Percentiles rank a stretch among this genome's conserved stretches.
Conservation (phyloP, 2,329 filamentous ascomycete species). For the Rhynchosporium graminicola region DNA sequence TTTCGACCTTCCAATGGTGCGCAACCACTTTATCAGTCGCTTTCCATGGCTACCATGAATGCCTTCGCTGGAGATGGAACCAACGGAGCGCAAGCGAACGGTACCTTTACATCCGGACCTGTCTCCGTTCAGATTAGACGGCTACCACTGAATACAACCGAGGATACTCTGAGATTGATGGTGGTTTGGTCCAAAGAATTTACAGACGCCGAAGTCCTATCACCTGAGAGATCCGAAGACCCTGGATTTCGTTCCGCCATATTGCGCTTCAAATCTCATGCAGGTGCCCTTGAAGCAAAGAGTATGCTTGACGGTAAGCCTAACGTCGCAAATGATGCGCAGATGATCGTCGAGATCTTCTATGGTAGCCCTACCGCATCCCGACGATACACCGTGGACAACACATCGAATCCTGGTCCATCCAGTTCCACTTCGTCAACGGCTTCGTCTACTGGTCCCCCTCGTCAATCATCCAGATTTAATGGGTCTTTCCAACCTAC, state of each 20-base stretch:
- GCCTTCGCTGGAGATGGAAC: constrained; percentile 35
- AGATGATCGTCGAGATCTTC: constrained; percentile 61
- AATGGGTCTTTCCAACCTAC: constrained; percentile 58
- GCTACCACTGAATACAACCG: constrained; percentile 55
- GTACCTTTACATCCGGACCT: constrained; percentile 37
- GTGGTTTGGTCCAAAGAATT: constrained; percentile 60
- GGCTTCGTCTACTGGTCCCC: constrained; percentile 40
- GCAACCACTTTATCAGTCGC: constrained; percentile 37
- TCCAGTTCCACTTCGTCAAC: constrained; percentile 46
- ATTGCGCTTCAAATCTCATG: constrained; percentile 53
- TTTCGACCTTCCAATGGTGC: constrained; percentile 38
- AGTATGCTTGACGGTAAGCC: constrained; percentile 58
- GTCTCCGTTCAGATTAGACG: constrained; percentile 54
- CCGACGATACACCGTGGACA: constrained; percentile 57
- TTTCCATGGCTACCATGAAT: constrained; percentile 40
- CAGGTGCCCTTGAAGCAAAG: constrained; percentile 58
- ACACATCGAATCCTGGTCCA: constrained; percentile 46
- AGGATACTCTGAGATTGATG: constrained; percentile 58
- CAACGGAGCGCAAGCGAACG: constrained; percentile 29
- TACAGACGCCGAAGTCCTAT: constrained; percentile 52
- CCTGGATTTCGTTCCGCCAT: constrained; percentile 53
- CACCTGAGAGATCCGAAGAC: constrained; percentile 52
- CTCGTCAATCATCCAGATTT: constrained; percentile 49
- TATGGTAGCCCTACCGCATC: constrained; percentile 40
- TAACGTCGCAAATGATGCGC: constrained; percentile 51